A percentile compares a stretch with the other conserved stretches of the same genome.
phyloP scores from a whole-genome alignment of 2,329 filamentous ascomycete genomes.

The Stachybotrys chartarum region DNA sequence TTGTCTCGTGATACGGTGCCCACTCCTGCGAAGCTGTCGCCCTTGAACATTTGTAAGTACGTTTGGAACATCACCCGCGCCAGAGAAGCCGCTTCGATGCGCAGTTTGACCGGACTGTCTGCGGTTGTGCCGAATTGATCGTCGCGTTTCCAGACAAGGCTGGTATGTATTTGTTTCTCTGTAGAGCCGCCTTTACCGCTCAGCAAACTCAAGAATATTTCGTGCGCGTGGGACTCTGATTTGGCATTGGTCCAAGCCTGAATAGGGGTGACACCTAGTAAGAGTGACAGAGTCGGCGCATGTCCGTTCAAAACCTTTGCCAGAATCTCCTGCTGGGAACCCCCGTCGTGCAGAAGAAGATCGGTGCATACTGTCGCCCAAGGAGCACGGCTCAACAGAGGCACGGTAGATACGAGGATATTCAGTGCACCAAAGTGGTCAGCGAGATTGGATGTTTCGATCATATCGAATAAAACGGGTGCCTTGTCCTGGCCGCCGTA shows the following conservation, averaged over 20 bases:
- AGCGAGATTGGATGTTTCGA: slow-evolving; percentile 44
- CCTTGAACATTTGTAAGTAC: slow-evolving; percentile 37
- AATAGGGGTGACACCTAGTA: slow-evolving; percentile 42
- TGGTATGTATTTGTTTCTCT: slow-evolving; percentile 17
- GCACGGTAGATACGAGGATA: slow-evolving; percentile 32
- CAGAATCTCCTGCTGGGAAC: slow-evolving; percentile 19
- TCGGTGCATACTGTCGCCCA: slow-evolving; percentile 45
- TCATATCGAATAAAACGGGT: slow-evolving; percentile 42
- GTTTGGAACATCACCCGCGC: slow-evolving; percentile 29
- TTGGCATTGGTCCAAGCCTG: slow-evolving; percentile 45
- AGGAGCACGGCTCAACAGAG: slow-evolving; percentile 35
- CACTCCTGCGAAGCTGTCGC: slow-evolving; percentile 23
- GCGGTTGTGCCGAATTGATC: slow-evolving; percentile 18
- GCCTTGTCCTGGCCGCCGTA: slow-evolving; percentile 28
- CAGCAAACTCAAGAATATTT: slow-evolving; percentile 22
- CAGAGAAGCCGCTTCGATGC: slow-evolving; percentile 29
- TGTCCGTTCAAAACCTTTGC: slow-evolving; percentile 38
- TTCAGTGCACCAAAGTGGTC: slow-evolving; percentile 32
- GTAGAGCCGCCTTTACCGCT: not conserved
- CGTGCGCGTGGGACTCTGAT: slow-evolving; percentile 29
- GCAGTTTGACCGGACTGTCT: slow-evolving; percentile 13
- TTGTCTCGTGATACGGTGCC: slow-evolving; percentile 5
- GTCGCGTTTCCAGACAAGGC: slow-evolving; percentile 28
- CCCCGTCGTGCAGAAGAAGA: slow-evolving; percentile 25
- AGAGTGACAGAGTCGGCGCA: slow-evolving; percentile 35